Evolutionary conservation across 1,139 yeast genomes (phyloP), one percentile per base, ranked within the genome.

Genomic region (Magnusiomyces tetraspermus): DNA sequence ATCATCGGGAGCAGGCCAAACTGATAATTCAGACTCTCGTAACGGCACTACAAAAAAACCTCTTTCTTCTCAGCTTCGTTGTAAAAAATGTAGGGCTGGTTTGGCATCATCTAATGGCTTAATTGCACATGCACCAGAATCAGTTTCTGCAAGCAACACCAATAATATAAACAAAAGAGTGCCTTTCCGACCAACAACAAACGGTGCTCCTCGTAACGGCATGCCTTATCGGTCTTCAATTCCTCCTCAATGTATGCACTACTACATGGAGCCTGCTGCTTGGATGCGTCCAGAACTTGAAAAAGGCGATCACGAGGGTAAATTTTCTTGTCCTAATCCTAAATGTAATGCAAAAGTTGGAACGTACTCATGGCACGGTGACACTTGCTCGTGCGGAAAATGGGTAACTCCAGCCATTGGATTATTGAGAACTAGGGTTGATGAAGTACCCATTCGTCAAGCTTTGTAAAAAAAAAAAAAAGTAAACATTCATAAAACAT

Each of bases 401-500:
- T 92, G 99, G 99, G 83, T 92, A 74, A 78, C 88, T 4, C 98
- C 99, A 0, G 95, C 96, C 1, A 77, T 94, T 56, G 89, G 86
- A 66, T 67, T 92, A 50, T 92, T 83, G 65, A 73, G 83, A 42
- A 83, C 90, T 2, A 85, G 87, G 65, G 92, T 87, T 4, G 97
- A 90, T 64, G 79, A 78, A 56, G 75, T 85, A 2, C 30, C 26
- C 3, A 37, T 46, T 23, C 28, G 49, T 26, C 43, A 37, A 17
- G 17, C 49, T 33, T 37, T 46, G n/a, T 46, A 37, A 42, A 6
- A 13, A 26, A 15, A 26, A 43, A 17, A 43, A 43, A 11, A 38
- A 38, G 10, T 2, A 38, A 37, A 37, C 3, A 40, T 3, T 19
- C 23, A 13, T 24, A 3, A 23, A 13, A 22, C 28, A 10, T 42